These are phyloP conservation scores for Aegilops umbellulata DNA, from an alignment of 176 grass and related monocot genomes.

Conservation along the genomic window DNA sequence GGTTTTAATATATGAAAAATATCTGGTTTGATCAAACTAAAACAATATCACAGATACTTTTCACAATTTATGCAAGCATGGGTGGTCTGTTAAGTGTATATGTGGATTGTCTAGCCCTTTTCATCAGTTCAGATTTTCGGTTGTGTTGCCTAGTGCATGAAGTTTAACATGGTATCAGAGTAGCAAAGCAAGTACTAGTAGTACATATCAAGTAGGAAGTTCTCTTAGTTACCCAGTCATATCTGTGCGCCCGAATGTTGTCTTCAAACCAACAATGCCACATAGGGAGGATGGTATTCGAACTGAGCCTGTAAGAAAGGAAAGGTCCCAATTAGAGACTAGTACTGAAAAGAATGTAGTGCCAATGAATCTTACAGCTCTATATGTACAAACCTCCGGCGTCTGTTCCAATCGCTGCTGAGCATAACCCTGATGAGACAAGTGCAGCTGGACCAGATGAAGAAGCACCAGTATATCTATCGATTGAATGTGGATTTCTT, in stretches of 20 bases:
- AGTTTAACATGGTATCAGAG: no score
- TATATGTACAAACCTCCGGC: slow-evolving; percentile 67
- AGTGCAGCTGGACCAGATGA: slow-evolving; percentile 96
- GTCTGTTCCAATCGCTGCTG: slow-evolving; percentile 89
- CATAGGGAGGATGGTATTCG: slow-evolving; percentile 96
- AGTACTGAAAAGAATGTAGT: neutral
- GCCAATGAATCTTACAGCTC: neutral
- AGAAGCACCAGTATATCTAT: slow-evolving; percentile 97
- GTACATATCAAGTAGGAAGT: slow-evolving; percentile 15
- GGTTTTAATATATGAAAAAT: no score
- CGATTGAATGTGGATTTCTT: slow-evolving; percentile 89
- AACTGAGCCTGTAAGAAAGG: slow-evolving; percentile 73
- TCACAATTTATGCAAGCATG: no score
- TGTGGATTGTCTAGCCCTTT: no score
- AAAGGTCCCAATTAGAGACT: slow-evolving; percentile 14
- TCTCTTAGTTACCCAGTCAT: slow-evolving; percentile 74
- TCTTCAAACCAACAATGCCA: slow-evolving; percentile 96
- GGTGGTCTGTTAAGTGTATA: no score
- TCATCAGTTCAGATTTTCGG: no score
- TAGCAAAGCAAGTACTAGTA: neutral
- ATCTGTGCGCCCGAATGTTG: slow-evolving; percentile 75
- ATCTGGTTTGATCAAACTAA: no score
- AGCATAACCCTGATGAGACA: slow-evolving; percentile 91
- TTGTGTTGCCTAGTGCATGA: no score
- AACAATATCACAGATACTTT: no score